Base-by-base conservation (phyloP, 73 alveolate genomes). In the Symbiodinium natans region DNA sequence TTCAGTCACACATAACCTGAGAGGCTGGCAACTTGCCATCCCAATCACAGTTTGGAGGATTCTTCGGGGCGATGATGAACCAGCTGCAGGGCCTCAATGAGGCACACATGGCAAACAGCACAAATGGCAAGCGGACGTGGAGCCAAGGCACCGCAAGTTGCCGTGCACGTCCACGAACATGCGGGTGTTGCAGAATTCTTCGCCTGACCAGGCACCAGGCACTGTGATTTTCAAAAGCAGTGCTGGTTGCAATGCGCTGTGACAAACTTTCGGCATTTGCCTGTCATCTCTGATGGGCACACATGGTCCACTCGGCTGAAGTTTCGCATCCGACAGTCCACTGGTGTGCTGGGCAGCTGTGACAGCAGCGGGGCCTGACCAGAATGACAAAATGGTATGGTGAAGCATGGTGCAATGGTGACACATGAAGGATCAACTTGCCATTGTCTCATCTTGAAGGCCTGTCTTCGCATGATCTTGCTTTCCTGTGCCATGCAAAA, bases 41-140 rank as follows among this genome's bases (percentile, higher is more conserved):
- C 95, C 95, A 88, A 11, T 88, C 95, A 86, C 95, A 88, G 95
- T 88, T 88, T 39, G 95, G 95, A 25, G 95, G 95, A 54, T 88
- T 88, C 83, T 59, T 63, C 43, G 77, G 41, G 48, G 86, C 95
- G 46, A 88, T 88, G 95, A 71, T 88, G 86, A 63, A 88, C 95
- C 95, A 88, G 36, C 42, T 88, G 75, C 95, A 88, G 41, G 95
- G 95, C 95, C 95, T 88, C 82, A 52, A 52, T 29, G 17, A 46
- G 38, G 80, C 80, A 63, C 33, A 63, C n/a, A 52, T 15, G n/a
- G 59, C 25, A 0, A 2, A 46, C 1, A 46, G 9, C 56, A 15
- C 71, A 29, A 5, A 52, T n/a, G 71, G 71, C 71, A 15, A 13
- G 71, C 3, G 38, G 9, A 63, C 19, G 80, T 27, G 80, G 0